These are phyloP conservation scores for carrot (Daucus carota) DNA, from an alignment of 129 eudicot genomes.

Conservation along the genomic window DH1_v3.0 NC_030381.2:50409501-50410000, in stretches of 20 bases:
- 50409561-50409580: neutral
- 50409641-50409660: too few species aligned
- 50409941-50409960: neutral
- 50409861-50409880: neutral
- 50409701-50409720: neutral
- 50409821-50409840: constrained; percentile 31
- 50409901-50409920: neutral
- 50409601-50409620: neutral
- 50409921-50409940: constrained; percentile 7
- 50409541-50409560: neutral
- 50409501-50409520: neutral
- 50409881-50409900: neutral
- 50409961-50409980: neutral
- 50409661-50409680: neutral
- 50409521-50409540: neutral
- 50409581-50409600: neutral
- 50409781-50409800: constrained; percentile 56
- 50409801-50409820: constrained; percentile 34
- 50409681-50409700: neutral
- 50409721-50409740: neutral
- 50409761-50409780: constrained; percentile 41
- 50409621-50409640: neutral
- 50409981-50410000: neutral
- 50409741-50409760: constrained; percentile 3
- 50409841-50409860: constrained; percentile 29